Evolutionary conservation across 768 basidiomycete genomes (phyloP).

Genomic region (Amanita phalloides): DNA sequence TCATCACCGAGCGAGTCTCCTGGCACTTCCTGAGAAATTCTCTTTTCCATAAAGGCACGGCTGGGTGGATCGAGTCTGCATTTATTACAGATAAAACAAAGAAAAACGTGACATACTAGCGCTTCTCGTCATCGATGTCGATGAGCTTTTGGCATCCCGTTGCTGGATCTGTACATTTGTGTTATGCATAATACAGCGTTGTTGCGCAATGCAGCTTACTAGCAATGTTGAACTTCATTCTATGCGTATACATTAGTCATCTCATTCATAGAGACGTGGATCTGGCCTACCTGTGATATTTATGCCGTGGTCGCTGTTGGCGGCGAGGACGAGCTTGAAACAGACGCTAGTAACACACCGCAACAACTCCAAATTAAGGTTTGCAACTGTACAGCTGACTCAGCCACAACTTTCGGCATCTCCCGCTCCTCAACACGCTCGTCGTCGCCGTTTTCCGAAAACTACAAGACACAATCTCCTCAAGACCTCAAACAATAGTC

Average conservation of each 20-base stretch:
- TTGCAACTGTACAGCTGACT: slow-evolving; percentile 47
- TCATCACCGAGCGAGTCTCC: slow-evolving; percentile 89
- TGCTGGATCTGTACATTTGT: slow-evolving; percentile 62
- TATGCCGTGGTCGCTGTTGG: slow-evolving; percentile 33
- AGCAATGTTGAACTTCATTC: slow-evolving; percentile 98
- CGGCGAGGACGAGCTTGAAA: slow-evolving; percentile 18
- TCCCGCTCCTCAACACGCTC: slow-evolving; percentile 13
- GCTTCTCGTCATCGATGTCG: slow-evolving; percentile 88
- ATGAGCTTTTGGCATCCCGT: slow-evolving; percentile 96
- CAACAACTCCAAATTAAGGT: slow-evolving; percentile 31
- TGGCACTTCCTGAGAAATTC: slow-evolving; percentile 90
- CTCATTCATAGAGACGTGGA: slow-evolving; percentile 1
- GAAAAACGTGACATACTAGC: slow-evolving; percentile 41
- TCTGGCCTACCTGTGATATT: slow-evolving; percentile 24
- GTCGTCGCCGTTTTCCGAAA: slow-evolving; percentile 17
- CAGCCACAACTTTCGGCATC: slow-evolving; percentile 31
- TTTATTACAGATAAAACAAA: neutral
- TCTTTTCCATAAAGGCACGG: slow-evolving; percentile 96
- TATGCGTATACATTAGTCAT: slow-evolving; percentile 18
- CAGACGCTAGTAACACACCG: slow-evolving; percentile 2
- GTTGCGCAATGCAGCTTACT: slow-evolving; percentile 40
- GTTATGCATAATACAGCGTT: slow-evolving; percentile 5
- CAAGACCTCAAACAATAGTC: slow-evolving; percentile 27
- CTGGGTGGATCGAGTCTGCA: slow-evolving; percentile 24
- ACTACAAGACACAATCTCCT: slow-evolving; percentile 33